phyloP scores from a whole-genome alignment of 139 green algal genomes.

The Chlamydomonas sphaeroides region DNA sequence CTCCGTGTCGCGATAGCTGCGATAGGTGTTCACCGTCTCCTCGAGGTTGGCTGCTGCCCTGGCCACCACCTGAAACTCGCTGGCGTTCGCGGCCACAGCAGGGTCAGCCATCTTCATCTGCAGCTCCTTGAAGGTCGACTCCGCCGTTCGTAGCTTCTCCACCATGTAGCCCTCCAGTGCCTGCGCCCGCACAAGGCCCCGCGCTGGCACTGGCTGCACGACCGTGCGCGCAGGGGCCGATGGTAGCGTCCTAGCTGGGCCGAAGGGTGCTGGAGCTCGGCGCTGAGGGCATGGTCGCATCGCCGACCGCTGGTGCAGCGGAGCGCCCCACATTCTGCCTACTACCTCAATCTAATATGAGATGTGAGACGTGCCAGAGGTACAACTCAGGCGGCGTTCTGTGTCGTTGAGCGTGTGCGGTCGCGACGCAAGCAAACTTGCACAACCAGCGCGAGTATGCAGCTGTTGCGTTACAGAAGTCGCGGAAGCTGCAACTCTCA shows the following conservation, averaged over 20 bases:
- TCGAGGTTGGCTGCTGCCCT: constrained; percentile 82
- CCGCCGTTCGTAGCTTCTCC: constrained; percentile 63
- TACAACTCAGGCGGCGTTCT: too few relatives aligned
- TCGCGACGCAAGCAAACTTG: too few relatives aligned
- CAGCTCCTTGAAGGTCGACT: constrained; percentile 67
- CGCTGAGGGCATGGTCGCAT: background rate
- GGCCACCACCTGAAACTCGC: constrained; percentile 84
- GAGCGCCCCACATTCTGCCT: too few relatives aligned
- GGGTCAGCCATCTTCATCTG: constrained; percentile 86
- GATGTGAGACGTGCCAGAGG: too few relatives aligned
- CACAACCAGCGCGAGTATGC: too few relatives aligned
- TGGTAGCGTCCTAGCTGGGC: background rate
- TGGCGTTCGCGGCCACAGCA: constrained; percentile 68
- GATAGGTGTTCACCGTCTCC: constrained; percentile 58
- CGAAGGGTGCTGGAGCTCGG: background rate
- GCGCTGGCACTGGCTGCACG: background rate
- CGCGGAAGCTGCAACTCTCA: too few relatives aligned
- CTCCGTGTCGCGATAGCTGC: constrained; percentile 67
- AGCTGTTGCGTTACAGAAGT: too few relatives aligned
- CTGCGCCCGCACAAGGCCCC: background rate
- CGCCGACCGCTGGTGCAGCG: too few relatives aligned
- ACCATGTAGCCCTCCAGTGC: constrained; percentile 71
- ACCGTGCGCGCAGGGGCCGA: too few relatives aligned
- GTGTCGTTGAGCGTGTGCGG: too few relatives aligned
- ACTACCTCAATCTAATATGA: too few relatives aligned